phyloP scores from a whole-genome alignment of 306 rosid species.

The Sindora glabra region DNA sequence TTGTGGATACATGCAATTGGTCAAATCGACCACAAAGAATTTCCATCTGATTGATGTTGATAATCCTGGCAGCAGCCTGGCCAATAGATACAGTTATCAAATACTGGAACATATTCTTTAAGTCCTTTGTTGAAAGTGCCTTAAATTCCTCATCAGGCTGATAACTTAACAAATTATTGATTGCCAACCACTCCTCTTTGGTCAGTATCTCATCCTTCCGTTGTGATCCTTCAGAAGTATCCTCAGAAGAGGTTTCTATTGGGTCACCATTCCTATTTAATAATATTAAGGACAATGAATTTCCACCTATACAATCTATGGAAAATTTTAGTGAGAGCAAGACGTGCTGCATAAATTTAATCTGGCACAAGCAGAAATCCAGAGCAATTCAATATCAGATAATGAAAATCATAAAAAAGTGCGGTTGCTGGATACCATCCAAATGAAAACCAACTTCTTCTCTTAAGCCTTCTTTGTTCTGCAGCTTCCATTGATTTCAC shows the following conservation, averaged over 20 bases:
- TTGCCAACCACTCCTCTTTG: constrained; percentile 93
- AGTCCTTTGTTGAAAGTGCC: constrained; percentile 48
- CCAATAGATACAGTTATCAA: constrained; percentile 66
- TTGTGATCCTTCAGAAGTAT: constrained; percentile 48
- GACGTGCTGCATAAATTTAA: background rate
- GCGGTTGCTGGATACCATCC: constrained; percentile 46
- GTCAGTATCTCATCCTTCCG: constrained; percentile 61
- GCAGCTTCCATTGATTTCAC: constrained; percentile 94
- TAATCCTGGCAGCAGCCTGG: constrained; percentile 84
- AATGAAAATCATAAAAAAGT: background rate
- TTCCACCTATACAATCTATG: background rate
- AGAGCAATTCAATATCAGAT: background rate
- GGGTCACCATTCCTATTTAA: constrained; percentile 49
- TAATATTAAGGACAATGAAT: constrained; percentile 4
- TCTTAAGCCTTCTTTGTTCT: constrained; percentile 57
- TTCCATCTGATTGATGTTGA: constrained; percentile 66
- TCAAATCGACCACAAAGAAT: constrained; percentile 85
- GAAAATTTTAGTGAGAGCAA: too few species aligned
- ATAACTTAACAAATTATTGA: constrained; percentile 72
- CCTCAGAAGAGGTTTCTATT: constrained; percentile 42
- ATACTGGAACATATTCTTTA: constrained; percentile 67
- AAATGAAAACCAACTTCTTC: constrained; percentile 85
- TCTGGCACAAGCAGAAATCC: background rate
- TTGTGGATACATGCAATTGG: constrained; percentile 77
- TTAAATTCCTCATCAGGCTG: constrained; percentile 70